Evolutionary conservation across 805 yeast species (phyloP), one percentile per base, ranked within the genome.

Genomic region (Nakazawaea pomicola): DNA sequence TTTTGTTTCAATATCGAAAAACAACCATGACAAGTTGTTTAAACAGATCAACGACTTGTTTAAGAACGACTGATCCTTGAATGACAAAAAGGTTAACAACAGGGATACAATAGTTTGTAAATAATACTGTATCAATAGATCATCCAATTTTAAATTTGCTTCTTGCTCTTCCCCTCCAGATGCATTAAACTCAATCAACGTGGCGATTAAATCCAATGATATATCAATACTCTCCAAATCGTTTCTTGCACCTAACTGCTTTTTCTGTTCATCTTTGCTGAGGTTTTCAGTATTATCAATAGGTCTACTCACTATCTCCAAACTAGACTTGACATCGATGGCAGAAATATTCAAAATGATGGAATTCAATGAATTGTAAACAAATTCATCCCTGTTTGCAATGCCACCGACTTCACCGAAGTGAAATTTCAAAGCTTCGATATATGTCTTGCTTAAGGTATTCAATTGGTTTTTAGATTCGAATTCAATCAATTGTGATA

Each of bases 201-300:
- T 83, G 1, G 96, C 78, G 18, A 87, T 65, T 24, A 91, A 58
- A 57, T 91, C 98, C 17, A 90, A 61, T 0, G 83, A 68, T 1
- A 82, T 69, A 50, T 87, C 95, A 17, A 84, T 63, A 4, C 84
- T 70, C 48, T 81, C 81, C 36, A 83, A 60, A 37, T 74, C 70
- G 33, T 70, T 61, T 47, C 73, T 71, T 3, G 84, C 76, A 11
- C n/a, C n/a, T n/a, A n/a, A 54, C 54, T 6, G 60, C 53, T 41
- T 73, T 68, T 33, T 62, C 65, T 20, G 65, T 66, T 61, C 62
- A 19, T 61, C 58, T 33, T 59, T 64, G 17, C 52, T 47, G 3
- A 50, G 45, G 4, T 40, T 37, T 25, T 60, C 57, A 9, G 64
- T 56, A 17, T 73, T 67, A 31, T 70, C 68, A 23, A 23, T 23